Evolutionary conservation across 129 eudicot genomes (phyloP), one percentile per base, ranked within the genome.

Genomic region (Helichrysum umbraculigerum): DNA sequence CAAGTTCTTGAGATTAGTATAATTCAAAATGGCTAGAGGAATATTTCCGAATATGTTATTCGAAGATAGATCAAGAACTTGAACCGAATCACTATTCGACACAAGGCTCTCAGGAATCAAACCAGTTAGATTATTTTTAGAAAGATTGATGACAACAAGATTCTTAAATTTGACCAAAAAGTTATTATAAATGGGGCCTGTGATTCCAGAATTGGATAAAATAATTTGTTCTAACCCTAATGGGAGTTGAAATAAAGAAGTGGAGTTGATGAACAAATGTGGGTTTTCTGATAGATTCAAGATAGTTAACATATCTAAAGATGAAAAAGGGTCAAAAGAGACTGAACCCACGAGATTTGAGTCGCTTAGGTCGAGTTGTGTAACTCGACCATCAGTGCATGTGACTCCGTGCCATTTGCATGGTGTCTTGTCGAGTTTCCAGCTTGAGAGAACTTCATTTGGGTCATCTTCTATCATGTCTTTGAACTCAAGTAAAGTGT

Each of bases 361-460:
- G 47, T 83, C 81, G 51, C 76, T 80, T 21, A 92, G 89, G 82
- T 88, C 98, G 28, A 92, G 84, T 70, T 84, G 72, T 16, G 92
- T 71, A 20, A 85, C 96, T 65, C 98, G 83, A 10, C 81, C 83
- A 6, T 79, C 76, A 14, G 66, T 82, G 82, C 98, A 92, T 20
- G 88, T 85, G 68, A 92, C 82, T 28, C 98, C 98, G 32, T 83
- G 52, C 96, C 96, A 92, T 54, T 76, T 85, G 86, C 98, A 92
- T 59, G 91, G 80, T 44, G 81, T 82, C 66, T 71, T 81, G 42
- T 54, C 82, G 54, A 68, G 81, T 68, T 86, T 71, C 98, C 98
- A 92, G 20, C 56, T 83, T 21, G 93, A 85, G 16, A 90, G 67
- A 15, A 82, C 89, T 61, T 81, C 90, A 35, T 72, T 74, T 1